Percentiles rank a stretch among this genome's conserved stretches.
phyloP scores from a whole-genome alignment of 139 green algal genomes.

The Coelastrella sp. region DNA sequence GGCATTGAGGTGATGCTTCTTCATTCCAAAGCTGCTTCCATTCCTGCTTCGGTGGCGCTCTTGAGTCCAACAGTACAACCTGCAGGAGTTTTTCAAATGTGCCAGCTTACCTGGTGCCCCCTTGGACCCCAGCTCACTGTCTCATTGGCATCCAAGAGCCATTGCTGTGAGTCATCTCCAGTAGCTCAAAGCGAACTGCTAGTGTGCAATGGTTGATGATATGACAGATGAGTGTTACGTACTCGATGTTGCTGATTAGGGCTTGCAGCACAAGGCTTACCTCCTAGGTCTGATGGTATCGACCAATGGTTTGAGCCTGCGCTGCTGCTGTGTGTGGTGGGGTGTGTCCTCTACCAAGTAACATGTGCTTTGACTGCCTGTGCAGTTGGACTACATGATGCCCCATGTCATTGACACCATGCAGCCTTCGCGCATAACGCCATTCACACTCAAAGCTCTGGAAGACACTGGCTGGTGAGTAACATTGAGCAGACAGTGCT shows the following conservation, averaged over 20 bases:
- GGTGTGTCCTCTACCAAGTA: too few relatives aligned
- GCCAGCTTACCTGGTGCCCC: background rate
- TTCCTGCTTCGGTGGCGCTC: too few relatives aligned
- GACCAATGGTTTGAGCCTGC: too few relatives aligned
- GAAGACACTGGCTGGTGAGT: conserved; percentile 12
- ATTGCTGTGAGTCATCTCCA: background rate
- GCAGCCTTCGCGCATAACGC: background rate
- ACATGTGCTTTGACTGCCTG: background rate
- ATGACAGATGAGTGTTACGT: too few relatives aligned
- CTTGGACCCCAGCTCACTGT: background rate
- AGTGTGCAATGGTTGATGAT: too few relatives aligned
- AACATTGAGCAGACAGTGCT: too few relatives aligned
- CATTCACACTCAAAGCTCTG: background rate
- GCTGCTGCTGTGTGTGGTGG: too few relatives aligned
- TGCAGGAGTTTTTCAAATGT: background rate
- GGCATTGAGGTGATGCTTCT: background rate
- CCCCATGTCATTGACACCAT: background rate
- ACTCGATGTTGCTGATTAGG: too few relatives aligned
- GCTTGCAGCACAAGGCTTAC: too few relatives aligned
- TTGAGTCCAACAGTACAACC: too few relatives aligned
- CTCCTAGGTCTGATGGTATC: too few relatives aligned
- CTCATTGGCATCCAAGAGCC: background rate
- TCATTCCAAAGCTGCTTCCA: background rate
- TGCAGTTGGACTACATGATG: background rate
- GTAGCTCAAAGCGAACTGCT: too few relatives aligned